Percentiles rank a stretch among this genome's conserved stretches.
Evolutionary conservation across 345 rosid species (phyloP).

Genomic region (Eucalyptus polyanthemos): DNA sequence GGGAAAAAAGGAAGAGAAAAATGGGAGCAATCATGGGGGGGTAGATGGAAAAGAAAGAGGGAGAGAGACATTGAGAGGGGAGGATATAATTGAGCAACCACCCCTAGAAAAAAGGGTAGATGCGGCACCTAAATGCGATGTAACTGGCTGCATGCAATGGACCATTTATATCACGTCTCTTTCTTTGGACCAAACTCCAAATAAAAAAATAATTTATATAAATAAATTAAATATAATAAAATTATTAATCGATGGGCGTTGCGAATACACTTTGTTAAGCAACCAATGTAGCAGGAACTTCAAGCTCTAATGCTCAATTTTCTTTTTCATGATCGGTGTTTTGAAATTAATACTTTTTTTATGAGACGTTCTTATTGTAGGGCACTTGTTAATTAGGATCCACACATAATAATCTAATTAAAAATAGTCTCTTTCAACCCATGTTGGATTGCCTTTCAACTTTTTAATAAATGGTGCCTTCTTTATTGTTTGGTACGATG

Average conservation of each 20-base stretch:
- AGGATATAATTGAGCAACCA: neutral
- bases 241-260: neutral
- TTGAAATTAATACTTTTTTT: neutral
- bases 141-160: neutral
- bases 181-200: neutral
- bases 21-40: neutral
- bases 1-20: neutral
- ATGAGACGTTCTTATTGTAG: neutral
- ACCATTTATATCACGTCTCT: neutral
- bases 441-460: neutral
- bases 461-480: neutral
- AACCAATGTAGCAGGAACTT: neutral
- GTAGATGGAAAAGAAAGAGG: neutral
- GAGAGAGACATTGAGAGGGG: neutral
- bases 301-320: neutral
- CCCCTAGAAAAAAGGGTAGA: neutral
- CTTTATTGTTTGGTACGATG: neutral
- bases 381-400: neutral
- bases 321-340: neutral
- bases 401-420: neutral
- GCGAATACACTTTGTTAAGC: neutral
- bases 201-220: neutral
- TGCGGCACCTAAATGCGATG: neutral
- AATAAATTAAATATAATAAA: neutral
- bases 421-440: neutral